Conservation (phyloP, 225 moss, liverwort and hornwort genomes). For the Thuidium tamariscinum region DNA sequence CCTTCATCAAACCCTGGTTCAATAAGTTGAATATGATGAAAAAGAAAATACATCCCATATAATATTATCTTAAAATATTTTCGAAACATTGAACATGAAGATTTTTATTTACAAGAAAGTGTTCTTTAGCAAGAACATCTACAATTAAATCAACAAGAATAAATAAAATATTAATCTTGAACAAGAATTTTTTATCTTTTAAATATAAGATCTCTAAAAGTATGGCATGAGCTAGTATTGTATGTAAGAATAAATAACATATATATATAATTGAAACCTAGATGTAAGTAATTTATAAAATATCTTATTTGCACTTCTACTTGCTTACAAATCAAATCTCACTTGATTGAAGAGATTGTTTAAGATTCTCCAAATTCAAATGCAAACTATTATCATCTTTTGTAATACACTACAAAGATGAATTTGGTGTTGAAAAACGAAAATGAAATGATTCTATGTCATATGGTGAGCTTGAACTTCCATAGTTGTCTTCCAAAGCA, state of each 20-base stretch:
- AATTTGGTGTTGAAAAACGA: neutral
- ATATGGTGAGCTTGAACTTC: neutral
- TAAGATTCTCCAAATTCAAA: neutral
- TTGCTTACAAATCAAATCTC: neutral
- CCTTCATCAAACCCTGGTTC: neutral
- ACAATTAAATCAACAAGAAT: too few relatives aligned
- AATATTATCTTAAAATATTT: neutral
- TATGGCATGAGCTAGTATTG: too few relatives aligned
- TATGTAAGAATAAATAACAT: too few relatives aligned
- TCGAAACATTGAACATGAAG: rapidly evolving
- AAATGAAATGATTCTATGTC: neutral
- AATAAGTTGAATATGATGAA: neutral
- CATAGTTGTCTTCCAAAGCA: neutral
- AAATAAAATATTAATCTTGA: too few relatives aligned
- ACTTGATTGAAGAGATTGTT: neutral
- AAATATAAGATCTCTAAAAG: too few relatives aligned
- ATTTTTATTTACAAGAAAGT: too few relatives aligned
- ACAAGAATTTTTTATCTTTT: too few relatives aligned
- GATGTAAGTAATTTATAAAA: neutral
- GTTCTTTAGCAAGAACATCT: too few relatives aligned
- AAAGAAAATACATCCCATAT: neutral
- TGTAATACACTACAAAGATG: neutral
- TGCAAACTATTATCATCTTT: neutral
- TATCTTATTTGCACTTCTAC: neutral
- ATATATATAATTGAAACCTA: too few relatives aligned